Evolutionary conservation across 179 eudicot species (phyloP), one percentile per base, ranked within the genome.

Genomic region (Silene vulgaris): DNA sequence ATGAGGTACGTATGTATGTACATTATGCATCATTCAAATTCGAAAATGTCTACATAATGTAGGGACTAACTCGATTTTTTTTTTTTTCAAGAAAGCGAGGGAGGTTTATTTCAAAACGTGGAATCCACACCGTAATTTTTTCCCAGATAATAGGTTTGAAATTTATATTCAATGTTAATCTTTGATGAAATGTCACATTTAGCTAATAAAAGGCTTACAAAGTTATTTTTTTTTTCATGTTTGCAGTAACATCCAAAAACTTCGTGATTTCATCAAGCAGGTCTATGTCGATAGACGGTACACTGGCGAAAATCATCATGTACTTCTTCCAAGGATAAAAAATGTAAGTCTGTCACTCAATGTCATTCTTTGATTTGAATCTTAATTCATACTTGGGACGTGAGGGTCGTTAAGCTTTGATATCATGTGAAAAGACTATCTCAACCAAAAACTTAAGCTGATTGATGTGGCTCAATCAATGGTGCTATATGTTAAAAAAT

Each of bases 261-360:
- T 92, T 37, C 91, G 94, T 43, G 91, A 88, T 45, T 90, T 92
- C 77, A 87, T 92, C 73, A 90, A 85, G 62, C 85, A 86, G 66
- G 91, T 87, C 65, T 92, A 90, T 74, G 88, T 87, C 61, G 89
- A 88, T 37, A 84, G 83, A 82, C 86, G 79, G 71, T 92, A 68
- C 77, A 80, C 88, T 50, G 89, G 90, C 63, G 91, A 81, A 59
- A 79, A 78, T 71, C 77, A 73, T 69, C 67, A 65, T 16, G 79
- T 75, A 21, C 74, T 74, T 85, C 72, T 57, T 68, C 69, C 87
- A 45, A 77, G 85, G 82, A 73, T 65, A 67, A 81, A 76, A 82
- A 19, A 65, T 76, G 92, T 92, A 83, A 81, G 87, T 63, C 80
- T 79, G 88, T 64, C 4, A 54, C 28, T 62, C 1, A 62, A 71